Percentiles rank a stretch among this genome's conserved stretches.
Evolutionary conservation across 768 basidiomycete species (phyloP).

Genomic region (Podaxis rugospora): DNA sequence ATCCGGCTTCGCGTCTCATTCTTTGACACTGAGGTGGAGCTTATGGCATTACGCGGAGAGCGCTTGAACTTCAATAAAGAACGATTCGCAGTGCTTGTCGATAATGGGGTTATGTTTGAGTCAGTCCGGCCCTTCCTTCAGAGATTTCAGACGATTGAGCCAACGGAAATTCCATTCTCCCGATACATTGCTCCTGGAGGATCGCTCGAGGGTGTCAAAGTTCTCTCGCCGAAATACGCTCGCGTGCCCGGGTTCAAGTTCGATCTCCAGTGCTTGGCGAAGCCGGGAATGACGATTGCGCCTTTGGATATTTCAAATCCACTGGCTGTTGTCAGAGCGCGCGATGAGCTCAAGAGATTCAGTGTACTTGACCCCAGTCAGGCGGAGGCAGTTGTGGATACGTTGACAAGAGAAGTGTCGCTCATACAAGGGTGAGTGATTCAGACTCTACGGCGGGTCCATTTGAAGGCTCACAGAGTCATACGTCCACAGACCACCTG

Average conservation of each 20-base stretch:
- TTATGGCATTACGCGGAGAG: slow-evolving; percentile 32
- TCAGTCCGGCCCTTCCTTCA: slow-evolving; percentile 66
- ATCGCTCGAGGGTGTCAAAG: slow-evolving; percentile 26
- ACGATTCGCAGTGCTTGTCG: slow-evolving; percentile 33
- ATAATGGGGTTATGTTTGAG: slow-evolving; percentile 27
- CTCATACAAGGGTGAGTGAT: slow-evolving; percentile 64
- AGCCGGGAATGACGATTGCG: slow-evolving; percentile 29
- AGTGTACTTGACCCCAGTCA: slow-evolving; percentile 70
- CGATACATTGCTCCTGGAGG: slow-evolving; percentile 43
- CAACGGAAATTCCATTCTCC: slow-evolving; percentile 52
- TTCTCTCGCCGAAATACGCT: slow-evolving; percentile 21
- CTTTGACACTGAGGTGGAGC: slow-evolving; percentile 56
- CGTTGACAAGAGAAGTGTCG: slow-evolving; percentile 53
- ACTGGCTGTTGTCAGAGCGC: slow-evolving; percentile 42
- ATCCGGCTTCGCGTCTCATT: slow-evolving; percentile 53
- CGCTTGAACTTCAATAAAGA: slow-evolving; percentile 19
- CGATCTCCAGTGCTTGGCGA: slow-evolving; percentile 51
- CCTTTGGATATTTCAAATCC: slow-evolving; percentile 36
- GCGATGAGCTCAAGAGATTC: slow-evolving; percentile 34
- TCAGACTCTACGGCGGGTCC: neutral
- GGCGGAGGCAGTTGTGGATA: slow-evolving; percentile 61
- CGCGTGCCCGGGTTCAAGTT: slow-evolving; percentile 47
- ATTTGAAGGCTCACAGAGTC: neutral
- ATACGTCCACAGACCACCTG: slow-evolving; percentile 52
- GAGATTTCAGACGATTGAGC: slow-evolving; percentile 46